These are phyloP conservation scores for Metschnikowia kofuensis DNA, from an alignment of 805 yeast species.

Conservation along the genomic window DNA sequence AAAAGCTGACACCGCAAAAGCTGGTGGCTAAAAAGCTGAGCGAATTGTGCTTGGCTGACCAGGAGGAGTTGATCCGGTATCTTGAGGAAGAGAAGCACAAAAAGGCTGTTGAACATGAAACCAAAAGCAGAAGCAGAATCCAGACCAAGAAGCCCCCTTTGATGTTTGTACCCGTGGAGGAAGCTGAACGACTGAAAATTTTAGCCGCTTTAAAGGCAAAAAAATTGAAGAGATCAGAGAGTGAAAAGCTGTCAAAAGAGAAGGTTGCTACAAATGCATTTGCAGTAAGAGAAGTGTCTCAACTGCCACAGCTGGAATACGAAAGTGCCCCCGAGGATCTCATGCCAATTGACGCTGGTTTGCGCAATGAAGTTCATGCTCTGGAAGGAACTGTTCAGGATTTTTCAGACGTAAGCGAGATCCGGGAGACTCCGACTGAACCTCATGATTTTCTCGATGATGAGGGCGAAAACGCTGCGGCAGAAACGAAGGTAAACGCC, in stretches of 20 bases:
- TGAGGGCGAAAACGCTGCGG: too few relatives aligned
- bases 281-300: not conserved
- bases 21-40: not conserved
- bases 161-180: constrained; percentile 12
- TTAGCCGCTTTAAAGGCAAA: not conserved
- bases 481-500: too few relatives aligned
- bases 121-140: not conserved
- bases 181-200: constrained; percentile 4
- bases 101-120: not conserved
- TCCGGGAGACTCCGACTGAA: too few relatives aligned
- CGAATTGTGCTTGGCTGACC: constrained; percentile 3
- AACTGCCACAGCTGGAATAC: constrained; percentile 4
- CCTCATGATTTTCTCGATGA: too few relatives aligned
- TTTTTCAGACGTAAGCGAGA: too few relatives aligned
- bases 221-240: not conserved
- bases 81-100: constrained; percentile 4
- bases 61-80: constrained; percentile 7
- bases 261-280: not conserved
- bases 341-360: too few relatives aligned
- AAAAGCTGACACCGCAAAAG: too few relatives aligned
- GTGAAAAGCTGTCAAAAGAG: not conserved
- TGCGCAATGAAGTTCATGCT: too few relatives aligned
- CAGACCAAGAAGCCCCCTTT: constrained; percentile 1
- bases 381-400: too few relatives aligned
- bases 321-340: not conserved